Evolutionary conservation across 192 early-diverging fungal genomes (phyloP), one percentile per base, ranked within the genome.

Genomic region (Coemansia sp.): DNA sequence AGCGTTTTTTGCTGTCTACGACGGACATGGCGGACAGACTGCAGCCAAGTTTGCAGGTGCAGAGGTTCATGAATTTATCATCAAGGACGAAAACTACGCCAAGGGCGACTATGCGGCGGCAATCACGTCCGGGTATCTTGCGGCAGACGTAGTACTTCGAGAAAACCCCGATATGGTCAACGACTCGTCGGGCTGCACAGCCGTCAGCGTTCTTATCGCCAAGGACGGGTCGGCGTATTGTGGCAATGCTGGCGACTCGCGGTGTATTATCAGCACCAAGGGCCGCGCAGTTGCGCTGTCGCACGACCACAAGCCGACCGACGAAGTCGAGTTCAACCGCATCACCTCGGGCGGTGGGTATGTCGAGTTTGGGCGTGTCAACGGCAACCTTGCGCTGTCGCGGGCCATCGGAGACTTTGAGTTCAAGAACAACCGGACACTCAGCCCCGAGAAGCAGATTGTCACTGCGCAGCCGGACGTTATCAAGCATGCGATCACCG

Each of bases 391-490:
- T 40, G 97, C 97, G 28, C 85, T 99, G 21, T 97, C 95, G 52
- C 90, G 97, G 46, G 97, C 97, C 2, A 85, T 99, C 63, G 97
- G 97, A 31, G 97, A 99, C 71, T 98, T 95, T 84, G 97, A 98
- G 82, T 99, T 99, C 83, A 99, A 99, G 84, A 86, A 90, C 74
- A 94, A 94, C 76, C 51, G 78, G 1, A 77, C 85, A 51, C 74
- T 97, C 28, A 76, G 89, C 29, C 72, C 89, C 64, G 93, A 97
- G 72, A 76, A 93, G 69, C 97, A 99, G 82, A 88, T 95, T 26
- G 97, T 99, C 25, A 99, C 96, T 26, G 91, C 91, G 30, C 70
- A 89, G 64, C 97, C 97, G 39, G 95, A 95, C 58, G 89, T 98
- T 48, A 79, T 85, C 26, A 64, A 68, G 25, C 69, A 92, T 48